A percentile compares a stretch with the other conserved stretches of the same genome.
These are phyloP conservation scores for Pseudozyma flocculosa DNA, from an alignment of 1,284 basidiomycete species.

Conservation along the genomic window DNA sequence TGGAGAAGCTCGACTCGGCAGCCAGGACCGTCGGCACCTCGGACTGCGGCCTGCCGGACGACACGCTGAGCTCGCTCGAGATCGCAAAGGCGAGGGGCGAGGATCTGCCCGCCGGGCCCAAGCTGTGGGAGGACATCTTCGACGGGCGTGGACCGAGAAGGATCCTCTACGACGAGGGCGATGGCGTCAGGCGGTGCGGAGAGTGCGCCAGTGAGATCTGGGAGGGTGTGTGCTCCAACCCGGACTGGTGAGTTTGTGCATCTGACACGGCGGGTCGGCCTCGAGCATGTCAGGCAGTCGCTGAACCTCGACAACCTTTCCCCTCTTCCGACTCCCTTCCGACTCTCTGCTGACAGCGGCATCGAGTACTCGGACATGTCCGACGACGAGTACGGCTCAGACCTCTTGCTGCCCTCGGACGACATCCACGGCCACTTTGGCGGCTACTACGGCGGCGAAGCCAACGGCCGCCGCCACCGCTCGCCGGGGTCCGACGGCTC, in stretches of 20 bases:
- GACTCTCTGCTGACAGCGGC: neutral
- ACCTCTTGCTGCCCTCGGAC: constrained; percentile 1
- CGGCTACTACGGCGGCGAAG: too few relatives aligned
- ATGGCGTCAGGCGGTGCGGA: constrained; percentile 48
- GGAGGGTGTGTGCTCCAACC: constrained; percentile 43
- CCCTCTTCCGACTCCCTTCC: neutral
- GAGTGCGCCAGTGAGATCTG: constrained; percentile 47
- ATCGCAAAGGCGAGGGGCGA: constrained; percentile 23
- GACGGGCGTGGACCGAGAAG: constrained; percentile 17
- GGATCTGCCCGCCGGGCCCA: constrained; percentile 25
- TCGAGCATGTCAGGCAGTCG: too few relatives aligned
- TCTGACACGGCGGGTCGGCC: too few relatives aligned
- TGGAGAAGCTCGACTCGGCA: constrained; percentile 34
- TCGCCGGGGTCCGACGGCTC: neutral
- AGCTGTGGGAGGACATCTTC: constrained; percentile 43
- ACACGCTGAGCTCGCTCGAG: constrained; percentile 12
- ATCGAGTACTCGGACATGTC: constrained; percentile 12
- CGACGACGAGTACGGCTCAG: constrained; percentile 3
- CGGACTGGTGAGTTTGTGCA: constrained; percentile 42
- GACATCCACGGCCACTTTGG: constrained; percentile 16
- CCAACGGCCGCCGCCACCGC: constrained; percentile 4
- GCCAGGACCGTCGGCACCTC: constrained; percentile 11
- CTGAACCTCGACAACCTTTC: too few relatives aligned
- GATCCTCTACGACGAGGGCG: constrained; percentile 47
- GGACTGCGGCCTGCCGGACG: neutral